Conservation (phyloP, 2,329 filamentous ascomycete genomes). For the Penicillium sclerotiorum region DNA sequence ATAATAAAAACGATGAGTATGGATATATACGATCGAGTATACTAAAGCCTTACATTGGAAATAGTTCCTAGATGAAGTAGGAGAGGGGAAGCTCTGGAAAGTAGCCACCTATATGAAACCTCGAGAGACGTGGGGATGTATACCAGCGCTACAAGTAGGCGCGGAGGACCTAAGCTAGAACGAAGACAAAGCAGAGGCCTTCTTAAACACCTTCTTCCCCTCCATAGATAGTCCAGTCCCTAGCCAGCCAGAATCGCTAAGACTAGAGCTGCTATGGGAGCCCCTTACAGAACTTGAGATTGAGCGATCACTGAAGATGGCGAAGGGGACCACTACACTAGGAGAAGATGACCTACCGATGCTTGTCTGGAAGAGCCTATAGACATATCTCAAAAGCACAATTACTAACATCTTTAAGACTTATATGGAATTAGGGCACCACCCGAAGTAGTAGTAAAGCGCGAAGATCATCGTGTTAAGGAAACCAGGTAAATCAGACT, state of each 20-base stretch:
- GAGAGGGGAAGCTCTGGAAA: conserved; percentile 21
- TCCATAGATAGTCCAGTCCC: conserved; percentile 2
- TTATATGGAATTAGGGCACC: conserved; percentile 15
- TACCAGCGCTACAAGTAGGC: no score
- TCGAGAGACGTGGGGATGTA: no score
- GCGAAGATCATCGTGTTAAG: conserved; percentile 25
- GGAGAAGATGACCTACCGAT: no score
- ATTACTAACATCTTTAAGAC: conserved; percentile 17
- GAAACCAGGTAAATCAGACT: conserved; percentile 29
- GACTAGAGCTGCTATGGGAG: conserved; percentile 9
- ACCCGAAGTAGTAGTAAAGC: conserved; percentile 19
- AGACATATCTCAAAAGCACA: conserved; percentile 8
- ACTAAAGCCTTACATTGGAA: conserved; percentile 23
- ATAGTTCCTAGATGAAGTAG: conserved; percentile 21
- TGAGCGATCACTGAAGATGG: no score
- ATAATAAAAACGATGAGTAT: conserved; percentile 17
- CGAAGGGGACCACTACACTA: no score
- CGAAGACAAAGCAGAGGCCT: no score
- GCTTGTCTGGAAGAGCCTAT: no score
- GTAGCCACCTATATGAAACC: conserved; percentile 17
- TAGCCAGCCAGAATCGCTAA: neutral
- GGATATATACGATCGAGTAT: conserved; percentile 25
- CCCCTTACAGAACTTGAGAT: conserved; percentile 14
- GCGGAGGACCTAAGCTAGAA: no score
- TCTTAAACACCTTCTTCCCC: conserved; percentile 15